Evolutionary conservation across 1,284 basidiomycete genomes (phyloP), one percentile per base, ranked within the genome.

Genomic region (Xanthoconium separans): DNA sequence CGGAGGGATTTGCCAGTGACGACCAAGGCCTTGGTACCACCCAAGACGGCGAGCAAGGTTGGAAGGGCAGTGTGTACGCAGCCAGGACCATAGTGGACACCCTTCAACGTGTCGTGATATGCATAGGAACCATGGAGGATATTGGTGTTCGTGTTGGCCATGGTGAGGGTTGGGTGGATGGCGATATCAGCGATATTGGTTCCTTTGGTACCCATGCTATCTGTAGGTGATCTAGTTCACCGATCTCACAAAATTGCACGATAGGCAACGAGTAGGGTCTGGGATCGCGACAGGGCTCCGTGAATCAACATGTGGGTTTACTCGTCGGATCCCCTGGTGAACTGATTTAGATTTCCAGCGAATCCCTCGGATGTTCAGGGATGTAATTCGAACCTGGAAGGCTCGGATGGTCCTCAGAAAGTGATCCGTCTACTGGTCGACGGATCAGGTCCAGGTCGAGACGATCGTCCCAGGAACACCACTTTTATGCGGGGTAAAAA

Each of bases 1-100:
- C 81, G 71, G 33, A 92, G 75, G 56, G 80, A 86, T 61, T 75
- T 84, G 30, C 89, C 88, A 2, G 89, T 91, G 36, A 91, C 78
- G 49, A 91, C 67, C 24, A 91, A 66, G 2, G 83, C 89, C 65
- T 81, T 87, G 63, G 76, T 83, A 30, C 74, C 80, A 9, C 77
- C 78, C 34, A 89, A 61, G 13, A 65, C 65, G n/a, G 76, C 60
- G 46, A 89, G 69, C 13, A 89, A 69, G 62, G 80, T 80, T 6
- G 87, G 86, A 31, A 91, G 75, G 15, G 85, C 85, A 1, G 77
- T 82, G 46, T 67, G 72, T 40, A 83, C 64, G 29, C 77, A 82
- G 30, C 87, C 85, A 47, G 86, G 84, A 3, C 88, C 88, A 63
- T 88, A 89, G 64, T 82, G 77, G 6, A 90, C 71, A 22, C 77